Conservation (phyloP, 306 rosid species). For the Dalbergia oliveri region DNA sequence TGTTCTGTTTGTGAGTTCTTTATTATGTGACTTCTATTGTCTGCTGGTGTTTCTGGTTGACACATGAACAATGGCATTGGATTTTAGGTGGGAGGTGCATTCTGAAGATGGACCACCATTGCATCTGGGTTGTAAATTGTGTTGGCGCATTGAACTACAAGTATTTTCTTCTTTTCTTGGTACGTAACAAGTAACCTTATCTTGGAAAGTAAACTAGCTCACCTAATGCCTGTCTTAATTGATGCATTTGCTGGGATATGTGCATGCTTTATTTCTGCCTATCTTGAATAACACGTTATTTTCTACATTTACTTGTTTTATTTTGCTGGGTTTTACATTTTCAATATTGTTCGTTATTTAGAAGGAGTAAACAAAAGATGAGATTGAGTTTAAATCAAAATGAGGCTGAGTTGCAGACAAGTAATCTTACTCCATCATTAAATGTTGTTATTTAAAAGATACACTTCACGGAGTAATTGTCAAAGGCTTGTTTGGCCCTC, state of each 20-base stretch:
- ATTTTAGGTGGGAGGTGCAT: constrained; percentile 82
- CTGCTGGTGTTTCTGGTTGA: constrained; percentile 7
- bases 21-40: neutral
- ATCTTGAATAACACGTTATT: neutral
- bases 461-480: neutral
- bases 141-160: constrained; percentile 87
- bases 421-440: neutral
- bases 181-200: constrained; percentile 49
- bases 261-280: constrained; percentile 8
- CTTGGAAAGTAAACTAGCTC: neutral
- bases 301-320: neutral
- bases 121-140: constrained; percentile 86
- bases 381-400: neutral
- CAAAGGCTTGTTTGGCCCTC: neutral
- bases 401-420: neutral
- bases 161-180: constrained; percentile 83
- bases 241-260: neutral
- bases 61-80: constrained; percentile 31
- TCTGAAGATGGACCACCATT: constrained; percentile 88
- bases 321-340: neutral
- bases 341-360: neutral
- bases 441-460: neutral
- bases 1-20: constrained; percentile 82
- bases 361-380: constrained; percentile 2
- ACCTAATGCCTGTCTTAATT: neutral